A percentile compares a stretch with the other conserved stretches of the same genome.
phyloP scores from a whole-genome alignment of 331 rosid species.

The Saraca asoca region DNA sequence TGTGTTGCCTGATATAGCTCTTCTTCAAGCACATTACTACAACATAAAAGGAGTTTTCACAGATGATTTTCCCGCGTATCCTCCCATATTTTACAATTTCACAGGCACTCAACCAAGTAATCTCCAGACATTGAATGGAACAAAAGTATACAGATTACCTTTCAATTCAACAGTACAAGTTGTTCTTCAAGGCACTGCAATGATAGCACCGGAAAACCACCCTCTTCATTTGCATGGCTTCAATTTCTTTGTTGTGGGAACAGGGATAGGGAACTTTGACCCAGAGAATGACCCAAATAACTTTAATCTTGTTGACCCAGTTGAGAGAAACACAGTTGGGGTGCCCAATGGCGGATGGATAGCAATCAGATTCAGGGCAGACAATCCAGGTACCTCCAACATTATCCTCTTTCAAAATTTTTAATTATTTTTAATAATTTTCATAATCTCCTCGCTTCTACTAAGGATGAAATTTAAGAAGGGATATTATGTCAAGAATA shows the following conservation, averaged over 20 bases:
- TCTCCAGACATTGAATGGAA: conserved; percentile 56
- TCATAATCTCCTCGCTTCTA: neutral
- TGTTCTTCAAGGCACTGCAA: conserved; percentile 68
- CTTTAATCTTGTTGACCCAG: conserved; percentile 70
- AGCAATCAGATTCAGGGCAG: conserved; percentile 75
- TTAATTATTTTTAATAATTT: neutral
- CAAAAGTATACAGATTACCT: conserved; percentile 49
- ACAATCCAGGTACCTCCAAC: conserved; percentile 59
- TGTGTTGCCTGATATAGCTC: conserved; percentile 53
- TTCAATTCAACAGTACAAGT: conserved; percentile 59
- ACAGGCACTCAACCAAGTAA: conserved; percentile 59
- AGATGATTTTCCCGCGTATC: conserved; percentile 64
- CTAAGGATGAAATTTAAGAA: too few species aligned
- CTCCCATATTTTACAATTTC: conserved; percentile 54
- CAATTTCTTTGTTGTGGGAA: conserved; percentile 71
- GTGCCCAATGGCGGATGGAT: conserved; percentile 70
- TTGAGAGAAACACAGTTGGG: conserved; percentile 69
- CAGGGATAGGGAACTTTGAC: conserved; percentile 68
- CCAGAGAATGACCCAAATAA: conserved; percentile 47
- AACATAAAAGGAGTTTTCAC: conserved; percentile 60
- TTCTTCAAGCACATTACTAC: conserved; percentile 74
- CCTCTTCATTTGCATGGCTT: conserved; percentile 66
- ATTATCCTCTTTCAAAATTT: neutral
- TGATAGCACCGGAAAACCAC: conserved; percentile 70
- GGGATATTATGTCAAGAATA: too few species aligned